phyloP scores from a whole-genome alignment of 2,329 filamentous ascomycete species.

The Pestalotiopsis sp. region DNA sequence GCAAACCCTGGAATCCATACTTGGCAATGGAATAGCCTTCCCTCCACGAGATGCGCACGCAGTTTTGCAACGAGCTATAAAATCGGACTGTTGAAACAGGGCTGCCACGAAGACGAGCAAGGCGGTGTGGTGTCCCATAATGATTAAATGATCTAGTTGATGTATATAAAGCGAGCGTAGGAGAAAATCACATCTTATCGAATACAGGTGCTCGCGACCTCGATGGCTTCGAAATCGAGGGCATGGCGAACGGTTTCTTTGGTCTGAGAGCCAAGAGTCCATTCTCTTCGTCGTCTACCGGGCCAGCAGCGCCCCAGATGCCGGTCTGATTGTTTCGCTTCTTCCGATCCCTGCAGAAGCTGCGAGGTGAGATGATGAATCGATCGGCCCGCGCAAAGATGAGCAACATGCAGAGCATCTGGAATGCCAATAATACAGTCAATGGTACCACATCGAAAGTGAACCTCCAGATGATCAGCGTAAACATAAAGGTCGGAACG shows the following conservation, averaged over 20 bases:
- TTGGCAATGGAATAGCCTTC: no score
- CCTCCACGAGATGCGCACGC: neutral
- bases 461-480: slow-evolving; percentile 5
- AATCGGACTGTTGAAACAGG: neutral
- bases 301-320: slow-evolving; percentile 4
- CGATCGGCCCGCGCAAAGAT: slow-evolving; percentile 13
- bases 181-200: neutral
- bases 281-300: slow-evolving; percentile 3
- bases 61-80: neutral
- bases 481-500: slow-evolving; percentile 15
- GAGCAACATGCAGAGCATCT: neutral
- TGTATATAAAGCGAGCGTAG: neutral
- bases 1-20: no score
- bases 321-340: neutral
- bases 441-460: slow-evolving; percentile 6
- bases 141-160: neutral
- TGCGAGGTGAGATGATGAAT: neutral
- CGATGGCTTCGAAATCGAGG: slow-evolving; percentile 4
- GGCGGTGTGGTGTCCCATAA: neutral
- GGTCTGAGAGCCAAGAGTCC: neutral
- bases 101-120: neutral
- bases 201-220: slow-evolving; percentile 8
- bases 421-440: neutral
- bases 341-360: neutral
- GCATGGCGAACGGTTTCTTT: neutral